Base-by-base conservation (phyloP, 108 stramenopile genomes). In the Pseudonitzschia multiseries region DNA sequence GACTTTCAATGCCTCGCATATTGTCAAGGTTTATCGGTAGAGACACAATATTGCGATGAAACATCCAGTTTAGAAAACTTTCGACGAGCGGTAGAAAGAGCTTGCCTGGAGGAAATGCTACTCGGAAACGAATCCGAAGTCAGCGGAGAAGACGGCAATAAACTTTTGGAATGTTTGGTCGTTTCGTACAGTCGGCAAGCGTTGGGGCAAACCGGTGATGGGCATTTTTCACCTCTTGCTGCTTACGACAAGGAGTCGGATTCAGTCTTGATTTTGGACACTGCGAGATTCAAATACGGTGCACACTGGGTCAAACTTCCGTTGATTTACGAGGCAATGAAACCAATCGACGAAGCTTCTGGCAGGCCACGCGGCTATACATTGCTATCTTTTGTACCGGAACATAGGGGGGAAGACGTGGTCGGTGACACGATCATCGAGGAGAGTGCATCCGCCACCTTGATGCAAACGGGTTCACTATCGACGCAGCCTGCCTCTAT, bases 191-290 rank as follows among this genome's bases (percentile, higher is more conserved):
- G 84, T 15, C 76, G 97, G 51, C 43, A 72, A 20, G 62, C 76
- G 52, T 77, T 98, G 21, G 70, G 79, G 32, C 96, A 98, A 86
- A 98, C 98, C 17, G 98, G 98, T 27, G 83, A 84, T 52, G 96
- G 96, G 8, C 98, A 98, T 78, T 98, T 97, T 85, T 95, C 95
- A 24, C 98, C 98, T 13, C 74, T 98, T 59, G 89, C 90, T 0
- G 93, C 90, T 0, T 94, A 92, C 74, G 85, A 90, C 70, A 53
- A 72, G 15, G 72, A 52, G 20, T 79, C 93, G 18, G 93, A 94
- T 75, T 77, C 76, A 4, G 89, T 90, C 4, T 78, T 96, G 36
- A 79, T 96, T 41, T 50, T 96, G 71, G 95, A 96, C 68, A 88
- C 89, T 46, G 95, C 95, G 27, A 59, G 95, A 52, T 96, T 96